phyloP scores from a whole-genome alignment of 768 basidiomycete species.

The Neoboletus brunneissimus region DNA sequence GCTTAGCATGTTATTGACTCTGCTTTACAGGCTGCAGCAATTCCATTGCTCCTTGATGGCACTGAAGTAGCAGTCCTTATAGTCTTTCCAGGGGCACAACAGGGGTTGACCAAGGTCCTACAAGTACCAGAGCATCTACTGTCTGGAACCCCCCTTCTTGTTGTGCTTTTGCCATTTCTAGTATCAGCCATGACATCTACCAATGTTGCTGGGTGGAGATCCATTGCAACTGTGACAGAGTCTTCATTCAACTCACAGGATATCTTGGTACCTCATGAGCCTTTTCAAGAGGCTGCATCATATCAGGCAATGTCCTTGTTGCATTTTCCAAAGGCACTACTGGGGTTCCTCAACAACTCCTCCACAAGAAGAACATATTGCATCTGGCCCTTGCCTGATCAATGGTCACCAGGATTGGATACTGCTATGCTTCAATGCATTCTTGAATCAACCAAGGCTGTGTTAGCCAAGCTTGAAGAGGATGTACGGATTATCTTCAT shows the following conservation, averaged over 20 bases:
- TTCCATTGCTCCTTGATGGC: conserved; percentile 47
- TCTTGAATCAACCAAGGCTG: conserved; percentile 43
- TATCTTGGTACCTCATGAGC: neutral
- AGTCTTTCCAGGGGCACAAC: conserved; percentile 46
- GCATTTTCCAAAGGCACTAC: conserved; percentile 46
- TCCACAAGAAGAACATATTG: conserved; percentile 41
- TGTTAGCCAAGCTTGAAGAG: conserved; percentile 35
- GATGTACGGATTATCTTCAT: conserved; percentile 59
- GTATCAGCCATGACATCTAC: conserved; percentile 13
- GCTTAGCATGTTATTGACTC: conserved; percentile 1
- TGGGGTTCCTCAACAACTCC: conserved; percentile 43
- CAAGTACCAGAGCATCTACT: conserved; percentile 38
- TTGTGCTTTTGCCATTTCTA: conserved; percentile 26
- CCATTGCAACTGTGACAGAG: conserved; percentile 9
- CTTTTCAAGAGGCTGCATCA: conserved; percentile 13
- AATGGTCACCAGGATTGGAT: conserved; percentile 38
- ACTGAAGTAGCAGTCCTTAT: conserved; percentile 51
- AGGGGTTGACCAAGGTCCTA: conserved; percentile 36
- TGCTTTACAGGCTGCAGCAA: conserved; percentile 43
- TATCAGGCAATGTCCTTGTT: conserved; percentile 34
- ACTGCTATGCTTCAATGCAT: conserved; percentile 42
- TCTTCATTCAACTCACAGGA: neutral
- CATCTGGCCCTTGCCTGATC: conserved; percentile 43
- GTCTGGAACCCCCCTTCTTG: conserved; percentile 19
- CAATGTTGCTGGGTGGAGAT: conserved; percentile 17